phyloP scores from a whole-genome alignment of 441 rosid genomes.

The Erodium trifolium region DNA sequence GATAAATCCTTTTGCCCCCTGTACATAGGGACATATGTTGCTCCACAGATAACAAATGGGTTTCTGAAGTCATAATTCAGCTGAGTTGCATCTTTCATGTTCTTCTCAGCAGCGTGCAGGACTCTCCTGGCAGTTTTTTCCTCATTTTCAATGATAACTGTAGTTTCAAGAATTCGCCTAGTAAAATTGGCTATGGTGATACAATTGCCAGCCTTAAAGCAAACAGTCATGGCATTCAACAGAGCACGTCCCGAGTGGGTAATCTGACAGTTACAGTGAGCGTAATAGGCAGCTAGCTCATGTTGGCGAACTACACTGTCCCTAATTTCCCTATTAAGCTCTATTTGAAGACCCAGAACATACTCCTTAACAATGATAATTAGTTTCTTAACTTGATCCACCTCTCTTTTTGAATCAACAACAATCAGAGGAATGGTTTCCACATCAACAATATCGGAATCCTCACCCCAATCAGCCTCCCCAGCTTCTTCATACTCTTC shows the following conservation, averaged over 20 bases:
- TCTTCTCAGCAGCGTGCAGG: conserved; percentile 64
- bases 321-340: conserved; percentile 55
- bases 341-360: conserved; percentile 67
- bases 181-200: conserved; percentile 71
- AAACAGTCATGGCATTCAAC: conserved; percentile 60
- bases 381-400: conserved; percentile 76
- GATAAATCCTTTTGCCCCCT: conserved; percentile 81
- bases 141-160: conserved; percentile 54
- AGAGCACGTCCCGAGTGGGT: conserved; percentile 69
- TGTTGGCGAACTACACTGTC: conserved; percentile 57
- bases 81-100: conserved; percentile 50
- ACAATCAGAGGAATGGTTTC: conserved; percentile 33
- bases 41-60: conserved; percentile 73
- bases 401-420: conserved; percentile 81
- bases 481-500: too few species aligned
- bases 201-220: conserved; percentile 58
- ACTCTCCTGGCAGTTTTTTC: conserved; percentile 68
- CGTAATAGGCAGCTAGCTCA: conserved; percentile 87
- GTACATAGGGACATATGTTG: conserved; percentile 77
- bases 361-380: conserved; percentile 65
- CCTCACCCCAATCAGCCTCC: too few species aligned
- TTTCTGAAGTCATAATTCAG: conserved; percentile 77
- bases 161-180: conserved; percentile 54
- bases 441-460: too few species aligned
- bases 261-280: conserved; percentile 66